phyloP scores from a whole-genome alignment of 345 rosid species.

The Sonneratia alba region DNA sequence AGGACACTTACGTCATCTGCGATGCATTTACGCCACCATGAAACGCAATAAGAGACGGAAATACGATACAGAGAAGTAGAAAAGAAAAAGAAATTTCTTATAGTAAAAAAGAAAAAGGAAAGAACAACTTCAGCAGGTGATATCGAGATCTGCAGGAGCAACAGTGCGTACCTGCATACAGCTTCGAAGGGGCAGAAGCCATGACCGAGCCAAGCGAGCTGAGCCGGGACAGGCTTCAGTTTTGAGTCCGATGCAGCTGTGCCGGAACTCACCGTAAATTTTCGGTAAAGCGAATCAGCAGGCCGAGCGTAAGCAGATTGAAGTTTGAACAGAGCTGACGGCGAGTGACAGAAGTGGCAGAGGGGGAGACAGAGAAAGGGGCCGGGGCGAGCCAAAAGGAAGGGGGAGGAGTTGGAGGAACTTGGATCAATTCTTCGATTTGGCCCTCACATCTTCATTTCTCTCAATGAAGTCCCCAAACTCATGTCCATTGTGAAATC shows the following conservation, averaged over 20 bases:
- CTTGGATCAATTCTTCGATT: not conserved
- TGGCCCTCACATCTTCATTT: not conserved
- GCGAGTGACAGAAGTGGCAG: not conserved
- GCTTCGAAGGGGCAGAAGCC: constrained; percentile 68
- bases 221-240: not conserved
- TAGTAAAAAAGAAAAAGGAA: no score
- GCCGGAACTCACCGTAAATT: not conserved
- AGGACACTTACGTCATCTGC: constrained; percentile 84
- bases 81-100: not conserved
- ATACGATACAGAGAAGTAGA: not conserved
- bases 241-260: not conserved
- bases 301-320: not conserved
- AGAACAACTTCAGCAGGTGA: not conserved
- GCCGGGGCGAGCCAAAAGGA: not conserved
- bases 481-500: no score
- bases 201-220: constrained; percentile 16
- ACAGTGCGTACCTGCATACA: constrained; percentile 42
- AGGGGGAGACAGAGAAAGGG: not conserved
- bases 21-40: not conserved
- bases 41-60: not conserved
- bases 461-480: no score
- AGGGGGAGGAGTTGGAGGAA: not conserved
- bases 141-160: not conserved
- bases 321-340: not conserved
- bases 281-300: not conserved